A percentile compares a stretch with the other conserved stretches of the same genome.
Evolutionary conservation across 345 rosid species (phyloP).

Genomic region (Abelmoschus esculentus): DNA sequence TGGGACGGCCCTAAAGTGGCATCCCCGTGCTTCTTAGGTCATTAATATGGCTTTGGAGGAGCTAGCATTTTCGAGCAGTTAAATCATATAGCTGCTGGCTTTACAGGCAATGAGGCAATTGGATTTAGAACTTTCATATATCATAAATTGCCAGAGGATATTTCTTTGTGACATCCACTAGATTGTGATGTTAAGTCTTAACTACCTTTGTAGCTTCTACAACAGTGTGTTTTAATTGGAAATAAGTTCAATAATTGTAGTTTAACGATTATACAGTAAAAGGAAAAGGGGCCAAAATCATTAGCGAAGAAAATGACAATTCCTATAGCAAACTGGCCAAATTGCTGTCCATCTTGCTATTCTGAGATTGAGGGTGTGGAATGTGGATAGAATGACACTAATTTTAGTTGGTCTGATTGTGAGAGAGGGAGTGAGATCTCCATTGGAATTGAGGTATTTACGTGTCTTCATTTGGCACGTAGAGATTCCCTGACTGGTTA

Average conservation of each 20-base stretch:
- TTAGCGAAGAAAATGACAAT: not conserved
- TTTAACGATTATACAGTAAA: not conserved
- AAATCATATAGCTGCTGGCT: not conserved
- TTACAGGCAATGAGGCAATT: not conserved
- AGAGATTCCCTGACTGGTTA: not conserved
- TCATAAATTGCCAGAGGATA: not conserved
- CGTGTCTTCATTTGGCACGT: not conserved
- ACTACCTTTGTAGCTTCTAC: not conserved
- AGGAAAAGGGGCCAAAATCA: slow-evolving; percentile 3
- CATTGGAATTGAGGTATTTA: not conserved
- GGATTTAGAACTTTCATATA: not conserved
- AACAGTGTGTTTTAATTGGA: not conserved
- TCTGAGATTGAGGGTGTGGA: not conserved
- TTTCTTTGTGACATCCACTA: not conserved
- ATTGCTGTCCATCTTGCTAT: not conserved
- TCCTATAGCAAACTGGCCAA: not conserved
- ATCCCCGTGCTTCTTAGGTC: too few species aligned
- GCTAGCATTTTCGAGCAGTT: not conserved
- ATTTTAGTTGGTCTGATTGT: slow-evolving; percentile 6
- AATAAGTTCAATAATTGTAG: not conserved
- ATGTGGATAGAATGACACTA: not conserved
- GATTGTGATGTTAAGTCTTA: slow-evolving; percentile 1
- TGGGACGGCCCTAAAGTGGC: too few species aligned
- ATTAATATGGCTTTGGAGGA: not conserved
- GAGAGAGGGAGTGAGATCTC: not conserved